phyloP scores from a whole-genome alignment of 1,284 basidiomycete species.

The Ceraceosorus guamensis region DNA sequence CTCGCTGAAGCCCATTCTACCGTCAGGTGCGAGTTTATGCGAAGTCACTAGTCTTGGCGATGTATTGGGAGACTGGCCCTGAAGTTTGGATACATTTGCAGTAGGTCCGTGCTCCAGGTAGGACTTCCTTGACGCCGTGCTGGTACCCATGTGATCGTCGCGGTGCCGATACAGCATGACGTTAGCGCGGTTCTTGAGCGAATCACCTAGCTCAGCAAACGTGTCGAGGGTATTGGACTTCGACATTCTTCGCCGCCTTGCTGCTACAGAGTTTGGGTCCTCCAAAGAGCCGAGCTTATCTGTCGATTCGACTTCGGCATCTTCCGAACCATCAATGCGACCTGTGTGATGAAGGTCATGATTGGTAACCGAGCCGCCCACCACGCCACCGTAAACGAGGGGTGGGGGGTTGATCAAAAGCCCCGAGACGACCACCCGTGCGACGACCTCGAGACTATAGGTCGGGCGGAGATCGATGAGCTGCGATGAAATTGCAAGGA shows the following conservation, averaged over 20 bases:
- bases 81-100: no score
- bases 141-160: no score
- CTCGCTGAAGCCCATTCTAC: background rate
- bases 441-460: conserved; percentile 66
- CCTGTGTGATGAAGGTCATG: no score
- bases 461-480: no score
- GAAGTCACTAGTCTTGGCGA: no score
- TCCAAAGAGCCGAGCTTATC: no score
- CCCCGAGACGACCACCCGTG: conserved; percentile 83
- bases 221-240: conserved; percentile 37
- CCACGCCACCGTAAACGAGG: conserved; percentile 6
- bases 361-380: no score
- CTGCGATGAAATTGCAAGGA: no score
- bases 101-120: background rate
- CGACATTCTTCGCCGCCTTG: conserved; percentile 19
- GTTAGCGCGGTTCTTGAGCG: conserved; percentile 23
- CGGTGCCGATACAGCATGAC: conserved; percentile 8
- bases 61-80: no score
- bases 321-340: background rate
- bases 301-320: background rate
- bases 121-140: background rate
- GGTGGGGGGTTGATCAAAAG: conserved; percentile 73
- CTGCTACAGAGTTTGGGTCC: background rate
- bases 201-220: conserved; percentile 23
- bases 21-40: background rate